Base-by-base conservation (phyloP, 495 filamentous ascomycete genomes). In the Neurospora tetraspora region DNA sequence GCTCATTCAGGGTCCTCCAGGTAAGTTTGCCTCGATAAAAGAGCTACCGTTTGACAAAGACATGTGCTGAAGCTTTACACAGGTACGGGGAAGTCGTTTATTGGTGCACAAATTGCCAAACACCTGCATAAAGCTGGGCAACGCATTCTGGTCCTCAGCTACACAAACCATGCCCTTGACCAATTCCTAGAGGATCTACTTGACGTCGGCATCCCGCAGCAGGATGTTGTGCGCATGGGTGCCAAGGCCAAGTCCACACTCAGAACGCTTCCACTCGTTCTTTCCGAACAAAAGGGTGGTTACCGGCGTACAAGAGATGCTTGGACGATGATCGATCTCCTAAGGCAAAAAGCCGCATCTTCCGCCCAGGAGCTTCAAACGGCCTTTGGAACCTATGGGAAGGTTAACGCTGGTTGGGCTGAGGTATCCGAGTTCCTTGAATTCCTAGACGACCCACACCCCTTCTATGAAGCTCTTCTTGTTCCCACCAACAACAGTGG, bases 1-100 rank as follows among this genome's bases (percentile, higher is more conserved):
- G 75, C 76, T 91, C 2, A 90, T 94, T 16, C 92, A 94, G 80
- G 92, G 93, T 0, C 92, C 93, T 1, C 92, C 92, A 80, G 91
- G 91, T 91, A 83, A 61, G 82, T 37, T 31, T 27, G 11, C 18
- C 69, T 4, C 69, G 43, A 47, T 36, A 12, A 69, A 27, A 72
- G 72, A n/a, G 27, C 14, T 71, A 38, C 70, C 18, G n/a, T n/a
- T n/a, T n/a, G n/a, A 47, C 34, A 59, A 36, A 12, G 5, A 71
- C 27, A 45, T 45, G 7, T 45, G 42, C 42, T 45, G 18, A 45
- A 4, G 37, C 27, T 12, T 39, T 11, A 42, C 68, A 71, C 61
- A 93, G 92, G 92, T 4, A 95, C 92, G 4, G 93, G 93, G 6
- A 94, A 95, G 71, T 93, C 91, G 0, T 93, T 94, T 73, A 88